Percentiles rank a stretch among this genome's conserved stretches.
phyloP scores from a whole-genome alignment of 768 basidiomycete genomes.

The Panellus pusillus region DNA sequence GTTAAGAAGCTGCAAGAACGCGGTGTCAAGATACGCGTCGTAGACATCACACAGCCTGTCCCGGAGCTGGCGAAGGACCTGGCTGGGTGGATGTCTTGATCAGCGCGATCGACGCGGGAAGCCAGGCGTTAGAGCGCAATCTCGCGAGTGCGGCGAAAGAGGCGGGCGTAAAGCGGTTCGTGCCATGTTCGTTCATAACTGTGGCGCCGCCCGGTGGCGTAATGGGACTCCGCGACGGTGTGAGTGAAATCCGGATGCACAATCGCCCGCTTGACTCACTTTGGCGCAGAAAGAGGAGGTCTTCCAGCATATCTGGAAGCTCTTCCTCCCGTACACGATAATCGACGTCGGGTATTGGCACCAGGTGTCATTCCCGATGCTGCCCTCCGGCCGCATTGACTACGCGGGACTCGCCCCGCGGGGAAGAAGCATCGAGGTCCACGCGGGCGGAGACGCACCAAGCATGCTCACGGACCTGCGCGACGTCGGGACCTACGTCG shows the following conservation, averaged over 20 bases:
- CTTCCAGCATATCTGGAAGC: slow-evolving; percentile 25
- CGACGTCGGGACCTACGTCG: too few relatives aligned
- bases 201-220: slow-evolving; percentile 10
- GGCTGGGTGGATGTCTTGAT: slow-evolving; percentile 14
- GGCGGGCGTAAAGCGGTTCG: too few relatives aligned
- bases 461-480: too few relatives aligned
- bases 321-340: too few relatives aligned
- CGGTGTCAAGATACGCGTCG: too few relatives aligned
- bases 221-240: too few relatives aligned
- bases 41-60: slow-evolving; percentile 8
- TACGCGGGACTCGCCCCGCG: background rate
- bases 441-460: too few relatives aligned
- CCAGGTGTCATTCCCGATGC: slow-evolving; percentile 20
- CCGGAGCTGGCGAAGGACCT: background rate
- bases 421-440: background rate
- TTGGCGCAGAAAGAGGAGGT: slow-evolving; percentile 29
- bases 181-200: slow-evolving; percentile 11
- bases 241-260: too few relatives aligned
- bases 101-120: slow-evolving; percentile 8
- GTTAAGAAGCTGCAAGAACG: slow-evolving; percentile 1
- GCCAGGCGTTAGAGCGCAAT: slow-evolving; percentile 3
- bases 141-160: too few relatives aligned
- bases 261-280: background rate
- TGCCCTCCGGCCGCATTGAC: slow-evolving; percentile 16
- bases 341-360: slow-evolving; percentile 35